These are phyloP conservation scores for Solanum bulbocastanum DNA, from an alignment of 257 asterid genomes.

Conservation along the genomic window DNA sequence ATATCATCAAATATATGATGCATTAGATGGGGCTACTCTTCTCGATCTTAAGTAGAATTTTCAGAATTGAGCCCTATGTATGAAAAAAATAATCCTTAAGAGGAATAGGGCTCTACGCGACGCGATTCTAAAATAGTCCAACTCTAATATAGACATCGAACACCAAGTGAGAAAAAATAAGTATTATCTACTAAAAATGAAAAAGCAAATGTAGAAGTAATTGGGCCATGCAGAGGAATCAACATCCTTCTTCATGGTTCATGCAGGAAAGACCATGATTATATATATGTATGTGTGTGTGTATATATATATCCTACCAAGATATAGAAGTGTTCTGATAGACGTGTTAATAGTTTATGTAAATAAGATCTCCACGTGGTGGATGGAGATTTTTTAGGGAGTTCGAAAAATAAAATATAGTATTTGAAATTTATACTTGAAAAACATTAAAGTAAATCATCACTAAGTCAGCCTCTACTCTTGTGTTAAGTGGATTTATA, in stretches of 20 bases:
- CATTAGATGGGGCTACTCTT: neutral
- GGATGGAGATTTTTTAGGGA: no score
- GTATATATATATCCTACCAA: neutral
- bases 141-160: neutral
- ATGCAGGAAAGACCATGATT: neutral
- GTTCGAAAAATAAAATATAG: no score
- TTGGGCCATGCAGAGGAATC: neutral
- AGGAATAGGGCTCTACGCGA: accelerated
- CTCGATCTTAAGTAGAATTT: no score
- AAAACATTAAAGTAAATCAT: no score
- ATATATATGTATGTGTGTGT: no score
- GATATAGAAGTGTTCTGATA: neutral
- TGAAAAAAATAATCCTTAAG: no score
- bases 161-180: neutral
- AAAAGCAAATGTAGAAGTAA: neutral
- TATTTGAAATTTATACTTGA: no score
- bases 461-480: no score
- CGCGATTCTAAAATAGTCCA: no score
- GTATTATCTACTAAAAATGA: no score
- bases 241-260: neutral
- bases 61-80: no score
- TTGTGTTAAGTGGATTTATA: no score
- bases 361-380: neutral
- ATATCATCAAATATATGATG: neutral
- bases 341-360: neutral